These are phyloP conservation scores for Scheffersomyces titani DNA, from an alignment of 1,139 yeast genomes.

Conservation along the genomic window DNA sequence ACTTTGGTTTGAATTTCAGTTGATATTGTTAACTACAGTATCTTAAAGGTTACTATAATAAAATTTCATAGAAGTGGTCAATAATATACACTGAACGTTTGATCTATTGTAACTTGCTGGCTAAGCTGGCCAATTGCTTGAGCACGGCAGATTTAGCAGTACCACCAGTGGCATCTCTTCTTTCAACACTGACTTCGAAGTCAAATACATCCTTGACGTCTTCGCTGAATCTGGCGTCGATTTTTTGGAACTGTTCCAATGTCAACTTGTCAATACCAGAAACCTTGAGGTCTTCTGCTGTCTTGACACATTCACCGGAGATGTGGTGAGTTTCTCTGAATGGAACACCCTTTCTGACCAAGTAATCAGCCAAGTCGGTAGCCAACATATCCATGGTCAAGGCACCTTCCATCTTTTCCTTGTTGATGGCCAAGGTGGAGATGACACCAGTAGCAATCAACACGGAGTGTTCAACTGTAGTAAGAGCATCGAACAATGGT, in stretches of 20 bases:
- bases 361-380: slow-evolving; percentile 95
- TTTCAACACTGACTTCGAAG: slow-evolving; percentile 92
- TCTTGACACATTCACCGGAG: slow-evolving; percentile 94
- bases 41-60: not conserved
- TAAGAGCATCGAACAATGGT: slow-evolving; percentile 87
- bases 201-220: slow-evolving; percentile 85
- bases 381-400: slow-evolving; percentile 99
- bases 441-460: slow-evolving; percentile 95
- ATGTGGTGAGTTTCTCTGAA: slow-evolving; percentile 99
- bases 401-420: slow-evolving; percentile 78
- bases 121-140: slow-evolving; percentile 60
- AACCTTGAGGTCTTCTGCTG: slow-evolving; percentile 75
- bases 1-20: not conserved
- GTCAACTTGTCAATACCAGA: slow-evolving; percentile 82
- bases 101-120: not conserved
- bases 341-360: slow-evolving; percentile 97
- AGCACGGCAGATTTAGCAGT: slow-evolving; percentile 90
- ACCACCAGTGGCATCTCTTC: slow-evolving; percentile 96
- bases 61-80: not conserved
- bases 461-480: slow-evolving; percentile 90
- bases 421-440: slow-evolving; percentile 75
- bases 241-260: slow-evolving; percentile 72
- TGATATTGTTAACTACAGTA: not conserved
- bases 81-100: not conserved
- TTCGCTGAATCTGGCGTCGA: slow-evolving; percentile 75